These are phyloP conservation scores for Wilcoxina mikolae DNA, from an alignment of 495 filamentous ascomycete genomes.

Conservation along the genomic window DNA sequence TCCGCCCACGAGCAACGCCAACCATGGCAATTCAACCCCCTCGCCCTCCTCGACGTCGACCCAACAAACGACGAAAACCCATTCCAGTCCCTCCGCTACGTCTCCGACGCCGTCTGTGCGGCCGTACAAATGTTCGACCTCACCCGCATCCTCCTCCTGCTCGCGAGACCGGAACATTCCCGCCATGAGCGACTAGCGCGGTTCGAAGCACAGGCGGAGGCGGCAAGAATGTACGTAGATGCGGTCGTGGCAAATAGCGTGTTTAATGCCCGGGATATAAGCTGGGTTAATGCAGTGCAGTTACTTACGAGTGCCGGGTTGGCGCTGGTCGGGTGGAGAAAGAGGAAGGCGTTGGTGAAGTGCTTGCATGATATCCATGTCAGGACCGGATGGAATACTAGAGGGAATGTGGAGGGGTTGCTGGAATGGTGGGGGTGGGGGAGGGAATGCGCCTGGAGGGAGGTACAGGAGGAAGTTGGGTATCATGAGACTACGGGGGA, in stretches of 20 bases:
- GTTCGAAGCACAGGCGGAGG: not conserved
- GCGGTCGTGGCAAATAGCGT: not conserved
- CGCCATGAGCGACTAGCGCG: not conserved
- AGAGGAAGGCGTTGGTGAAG: not conserved
- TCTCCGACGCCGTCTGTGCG: slow-evolving; percentile 13
- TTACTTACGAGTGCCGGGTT: not conserved
- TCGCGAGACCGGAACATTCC: too few species aligned
- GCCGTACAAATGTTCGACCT: slow-evolving; percentile 4
- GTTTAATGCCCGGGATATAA: not conserved
- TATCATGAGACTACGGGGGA: not conserved
- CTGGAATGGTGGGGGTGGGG: not conserved
- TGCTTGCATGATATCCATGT: slow-evolving; percentile 4
- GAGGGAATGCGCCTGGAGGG: not conserved
- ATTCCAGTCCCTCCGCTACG: not conserved
- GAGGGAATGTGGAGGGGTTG: not conserved
- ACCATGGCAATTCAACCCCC: slow-evolving; percentile 1
- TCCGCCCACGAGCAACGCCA: not conserved
- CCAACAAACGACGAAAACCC: not conserved
- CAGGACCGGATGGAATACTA: not conserved
- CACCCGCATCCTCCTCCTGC: not conserved
- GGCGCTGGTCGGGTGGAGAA: not conserved
- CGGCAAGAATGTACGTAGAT: not conserved
- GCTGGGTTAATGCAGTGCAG: slow-evolving; percentile 3
- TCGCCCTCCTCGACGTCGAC: not conserved
- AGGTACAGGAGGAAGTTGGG: not conserved